Conservation (phyloP, 257 asterid genomes). For the Agastache rugosa region DNA sequence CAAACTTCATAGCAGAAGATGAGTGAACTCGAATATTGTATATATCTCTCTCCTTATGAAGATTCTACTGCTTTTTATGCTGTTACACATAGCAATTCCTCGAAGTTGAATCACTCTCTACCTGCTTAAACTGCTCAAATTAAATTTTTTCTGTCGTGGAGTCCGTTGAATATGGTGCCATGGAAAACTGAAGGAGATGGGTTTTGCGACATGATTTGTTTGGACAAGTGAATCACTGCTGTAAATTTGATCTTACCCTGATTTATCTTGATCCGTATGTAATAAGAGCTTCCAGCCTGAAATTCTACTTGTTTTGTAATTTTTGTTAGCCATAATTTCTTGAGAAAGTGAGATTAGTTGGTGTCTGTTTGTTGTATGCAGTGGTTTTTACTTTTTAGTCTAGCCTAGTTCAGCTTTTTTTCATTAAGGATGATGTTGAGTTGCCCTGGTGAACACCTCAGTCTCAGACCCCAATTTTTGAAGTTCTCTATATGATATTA, state of each 20-base stretch:
- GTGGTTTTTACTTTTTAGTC: constrained; percentile 18
- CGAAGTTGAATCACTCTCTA: constrained; percentile 27
- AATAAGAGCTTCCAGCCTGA: constrained; percentile 37
- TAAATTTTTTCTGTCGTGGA: neutral
- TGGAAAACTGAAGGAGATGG: constrained; percentile 22
- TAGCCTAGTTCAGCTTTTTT: constrained; percentile 25
- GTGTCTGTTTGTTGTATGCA: constrained; percentile 4
- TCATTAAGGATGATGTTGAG: neutral
- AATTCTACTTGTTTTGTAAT: constrained; percentile 21
- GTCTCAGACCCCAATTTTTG: neutral
- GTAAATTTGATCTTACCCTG: constrained; percentile 31
- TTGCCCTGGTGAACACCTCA: neutral
- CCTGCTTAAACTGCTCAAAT: constrained; percentile 20
- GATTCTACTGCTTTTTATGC: constrained; percentile 17
- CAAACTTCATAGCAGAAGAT: constrained; percentile 82
- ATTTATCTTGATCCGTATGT: constrained; percentile 32
- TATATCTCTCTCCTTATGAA: constrained; percentile 27
- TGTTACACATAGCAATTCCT: constrained; percentile 21
- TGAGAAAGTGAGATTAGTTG: constrained; percentile 13
- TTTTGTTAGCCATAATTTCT: constrained; percentile 11
- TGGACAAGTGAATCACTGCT: constrained; percentile 26
- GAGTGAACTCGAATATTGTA: constrained; percentile 48
- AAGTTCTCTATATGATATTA: neutral
- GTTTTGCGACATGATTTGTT: constrained; percentile 22
- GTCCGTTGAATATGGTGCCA: neutral